These are phyloP conservation scores for Capsella bursapastoris DNA, from an alignment of 345 rosid species.

Conservation along the genomic window DNA sequence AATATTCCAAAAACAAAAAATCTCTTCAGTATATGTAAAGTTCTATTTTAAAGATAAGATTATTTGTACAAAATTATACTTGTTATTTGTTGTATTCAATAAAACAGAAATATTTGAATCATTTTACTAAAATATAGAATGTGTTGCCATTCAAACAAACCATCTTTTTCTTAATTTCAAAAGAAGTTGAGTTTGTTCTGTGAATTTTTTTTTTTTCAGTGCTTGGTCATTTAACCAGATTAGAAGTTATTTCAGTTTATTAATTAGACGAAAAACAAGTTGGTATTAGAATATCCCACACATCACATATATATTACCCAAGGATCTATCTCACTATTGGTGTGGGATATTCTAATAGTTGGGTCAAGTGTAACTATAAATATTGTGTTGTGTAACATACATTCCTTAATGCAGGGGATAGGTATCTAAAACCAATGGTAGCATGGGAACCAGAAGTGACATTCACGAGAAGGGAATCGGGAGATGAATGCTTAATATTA, in stretches of 20 bases:
- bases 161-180: not conserved
- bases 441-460: conserved; percentile 69
- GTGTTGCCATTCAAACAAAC: not conserved
- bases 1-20: not conserved
- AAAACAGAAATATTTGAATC: not conserved
- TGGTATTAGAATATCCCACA: too few relatives aligned
- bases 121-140: not conserved
- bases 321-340: too few relatives aligned
- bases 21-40: too few relatives aligned
- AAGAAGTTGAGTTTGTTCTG: not conserved
- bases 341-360: too few relatives aligned
- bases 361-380: not conserved
- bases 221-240: not conserved
- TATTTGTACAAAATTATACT: too few relatives aligned
- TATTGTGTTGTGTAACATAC: not conserved
- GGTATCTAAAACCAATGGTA: conserved; percentile 68
- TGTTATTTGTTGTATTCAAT: not conserved
- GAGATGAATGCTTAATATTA: conserved; percentile 70
- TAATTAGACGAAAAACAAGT: not conserved
- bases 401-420: conserved; percentile 58
- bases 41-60: too few relatives aligned
- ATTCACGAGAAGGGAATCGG: conserved; percentile 53
- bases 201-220: not conserved
- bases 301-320: too few relatives aligned
- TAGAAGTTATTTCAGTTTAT: not conserved